Conservation (phyloP, 2,329 filamentous ascomycete species). For the Mollisia scopiformis region DNA sequence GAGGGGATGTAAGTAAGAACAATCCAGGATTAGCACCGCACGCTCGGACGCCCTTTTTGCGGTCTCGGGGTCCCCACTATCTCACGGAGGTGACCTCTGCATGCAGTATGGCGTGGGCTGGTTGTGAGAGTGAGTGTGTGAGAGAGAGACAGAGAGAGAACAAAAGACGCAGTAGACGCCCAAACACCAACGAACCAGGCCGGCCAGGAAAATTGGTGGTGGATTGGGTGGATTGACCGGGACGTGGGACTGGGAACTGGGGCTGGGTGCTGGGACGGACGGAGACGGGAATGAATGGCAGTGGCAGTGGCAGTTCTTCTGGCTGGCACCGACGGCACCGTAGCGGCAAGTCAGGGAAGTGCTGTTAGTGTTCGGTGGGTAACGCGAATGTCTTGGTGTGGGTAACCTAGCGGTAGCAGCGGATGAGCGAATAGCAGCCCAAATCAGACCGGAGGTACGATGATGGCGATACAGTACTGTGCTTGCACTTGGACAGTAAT, state of each 20-base stretch:
- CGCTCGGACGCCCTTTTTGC: neutral
- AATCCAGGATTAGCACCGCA: no score
- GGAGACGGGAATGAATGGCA: no score
- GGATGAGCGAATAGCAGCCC: no score
- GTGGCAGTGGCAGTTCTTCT: no score
- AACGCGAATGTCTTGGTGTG: neutral
- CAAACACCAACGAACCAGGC: neutral
- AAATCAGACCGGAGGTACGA: no score
- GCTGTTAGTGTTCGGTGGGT: neutral
- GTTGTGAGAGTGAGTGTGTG: no score
- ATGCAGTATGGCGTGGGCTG: neutral
- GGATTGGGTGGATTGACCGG: neutral
- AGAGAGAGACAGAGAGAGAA: neutral
- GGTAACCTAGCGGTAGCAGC: no score
- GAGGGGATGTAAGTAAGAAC: no score
- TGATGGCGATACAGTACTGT: no score
- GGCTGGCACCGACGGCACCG: conserved; percentile 9
- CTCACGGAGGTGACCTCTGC: neutral
- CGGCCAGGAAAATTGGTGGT: neutral
- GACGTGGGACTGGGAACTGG: neutral
- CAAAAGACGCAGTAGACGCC: neutral
- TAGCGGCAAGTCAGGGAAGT: neutral
- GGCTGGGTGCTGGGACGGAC: conserved; percentile 3
- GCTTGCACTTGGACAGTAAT: neutral
- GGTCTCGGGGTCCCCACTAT: neutral